phyloP scores from a whole-genome alignment of 306 rosid genomes.

The Casuarina equisetifolia region DNA sequence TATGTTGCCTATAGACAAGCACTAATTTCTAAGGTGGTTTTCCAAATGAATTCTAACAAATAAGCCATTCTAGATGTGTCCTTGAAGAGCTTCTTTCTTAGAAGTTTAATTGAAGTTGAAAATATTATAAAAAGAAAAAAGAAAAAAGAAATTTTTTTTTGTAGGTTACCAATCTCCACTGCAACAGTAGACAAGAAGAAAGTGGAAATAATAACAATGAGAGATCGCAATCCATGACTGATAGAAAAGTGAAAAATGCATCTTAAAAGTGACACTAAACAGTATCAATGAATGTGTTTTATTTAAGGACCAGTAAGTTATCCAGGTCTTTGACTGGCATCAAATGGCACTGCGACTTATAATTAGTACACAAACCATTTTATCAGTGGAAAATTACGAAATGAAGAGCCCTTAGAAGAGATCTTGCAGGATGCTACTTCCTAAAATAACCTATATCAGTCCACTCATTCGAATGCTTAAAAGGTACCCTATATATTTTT shows the following conservation, averaged over 20 bases:
- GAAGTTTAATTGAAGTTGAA: background rate
- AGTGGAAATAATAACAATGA: background rate
- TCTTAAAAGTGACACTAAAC: background rate
- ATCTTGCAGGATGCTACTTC: background rate
- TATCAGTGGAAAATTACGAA: background rate
- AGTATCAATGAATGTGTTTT: background rate
- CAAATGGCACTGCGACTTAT: background rate
- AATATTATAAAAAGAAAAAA: background rate
- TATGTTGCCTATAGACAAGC: background rate
- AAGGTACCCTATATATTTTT: background rate
- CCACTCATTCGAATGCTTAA: background rate
- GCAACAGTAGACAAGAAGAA: background rate
- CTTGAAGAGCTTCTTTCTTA: background rate
- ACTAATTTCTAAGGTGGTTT: too few species aligned
- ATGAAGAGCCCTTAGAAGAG: background rate
- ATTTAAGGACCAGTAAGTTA: background rate
- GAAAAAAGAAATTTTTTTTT: background rate
- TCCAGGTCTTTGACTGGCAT: background rate
- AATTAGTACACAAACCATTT: background rate
- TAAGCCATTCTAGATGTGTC: too few species aligned
- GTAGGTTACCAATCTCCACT: background rate
- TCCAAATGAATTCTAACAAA: too few species aligned
- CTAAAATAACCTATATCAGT: background rate
- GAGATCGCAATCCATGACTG: background rate
- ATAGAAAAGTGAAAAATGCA: background rate